phyloP scores from a whole-genome alignment of 1,284 basidiomycete genomes.

The Fomitopsis betulina region DNA sequence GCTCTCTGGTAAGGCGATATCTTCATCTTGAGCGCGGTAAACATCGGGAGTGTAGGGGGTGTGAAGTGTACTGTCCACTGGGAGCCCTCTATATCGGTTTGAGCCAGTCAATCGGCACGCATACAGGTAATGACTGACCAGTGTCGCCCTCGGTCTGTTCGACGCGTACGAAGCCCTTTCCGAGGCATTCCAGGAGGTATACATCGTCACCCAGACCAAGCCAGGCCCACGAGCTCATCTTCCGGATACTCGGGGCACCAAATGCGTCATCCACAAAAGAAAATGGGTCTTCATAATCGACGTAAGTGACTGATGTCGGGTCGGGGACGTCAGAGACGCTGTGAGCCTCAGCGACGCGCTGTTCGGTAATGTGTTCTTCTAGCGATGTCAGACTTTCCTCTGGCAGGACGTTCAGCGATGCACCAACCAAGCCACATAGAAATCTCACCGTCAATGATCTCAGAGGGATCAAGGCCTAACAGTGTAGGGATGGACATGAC shows the following conservation, averaged over 20 bases:
- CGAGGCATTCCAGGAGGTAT: conserved; percentile 79
- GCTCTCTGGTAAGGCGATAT: conserved; percentile 53
- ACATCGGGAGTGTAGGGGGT: conserved; percentile 44
- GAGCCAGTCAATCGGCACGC: conserved; percentile 4
- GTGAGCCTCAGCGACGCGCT: conserved; percentile 12
- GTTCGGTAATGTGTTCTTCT: conserved; percentile 34
- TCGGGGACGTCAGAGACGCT: conserved; percentile 38
- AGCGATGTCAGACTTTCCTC: conserved; percentile 49
- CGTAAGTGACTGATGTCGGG: conserved; percentile 69
- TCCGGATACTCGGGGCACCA: conserved; percentile 48
- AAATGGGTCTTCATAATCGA: conserved; percentile 81
- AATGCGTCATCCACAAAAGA: conserved; percentile 49
- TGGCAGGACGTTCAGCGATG: conserved; percentile 18
- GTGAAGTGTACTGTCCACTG: conserved; percentile 48
- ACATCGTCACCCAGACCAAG: conserved; percentile 74
- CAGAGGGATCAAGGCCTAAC: conserved; percentile 80
- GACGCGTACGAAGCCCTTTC: conserved; percentile 72
- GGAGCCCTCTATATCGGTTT: conserved; percentile 21
- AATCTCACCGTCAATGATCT: conserved; percentile 55
- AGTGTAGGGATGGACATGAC: conserved; percentile 82
- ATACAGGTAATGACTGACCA: conserved; percentile 26
- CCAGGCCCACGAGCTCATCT: conserved; percentile 63
- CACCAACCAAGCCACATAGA: neutral
- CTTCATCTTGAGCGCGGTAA: conserved; percentile 41
- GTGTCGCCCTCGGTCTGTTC: conserved; percentile 40